Conservation (phyloP, 108 stramenopile genomes). For the Asterionellopsis glacialis region DNA sequence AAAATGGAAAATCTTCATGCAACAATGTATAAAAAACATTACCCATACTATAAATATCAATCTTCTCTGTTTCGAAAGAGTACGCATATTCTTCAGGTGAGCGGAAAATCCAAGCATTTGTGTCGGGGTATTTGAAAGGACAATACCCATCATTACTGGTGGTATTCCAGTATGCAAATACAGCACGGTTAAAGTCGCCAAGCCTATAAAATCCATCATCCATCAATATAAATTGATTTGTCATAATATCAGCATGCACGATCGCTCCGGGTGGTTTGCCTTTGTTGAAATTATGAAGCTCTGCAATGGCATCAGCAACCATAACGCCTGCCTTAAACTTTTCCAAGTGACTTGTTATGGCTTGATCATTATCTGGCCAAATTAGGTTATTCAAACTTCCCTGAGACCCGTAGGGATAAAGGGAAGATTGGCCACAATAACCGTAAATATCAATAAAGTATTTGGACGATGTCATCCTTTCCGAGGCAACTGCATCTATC, state of each 20-base stretch:
- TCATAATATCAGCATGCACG: not conserved
- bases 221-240: slow-evolving; percentile 1
- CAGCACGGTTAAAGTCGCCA: slow-evolving; percentile 1
- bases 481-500: slow-evolving; percentile 3
- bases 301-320: slow-evolving; percentile 2
- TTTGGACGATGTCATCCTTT: not conserved
- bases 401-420: not conserved
- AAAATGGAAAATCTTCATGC: slow-evolving; percentile 34
- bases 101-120: slow-evolving; percentile 8
- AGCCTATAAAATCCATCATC: slow-evolving; percentile 6
- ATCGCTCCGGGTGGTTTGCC: slow-evolving; percentile 3
- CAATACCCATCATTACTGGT: not conserved
- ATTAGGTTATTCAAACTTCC: not conserved
- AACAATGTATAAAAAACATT: slow-evolving; percentile 62
- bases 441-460: slow-evolving; percentile 3
- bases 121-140: not conserved
- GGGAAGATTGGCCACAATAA: not conserved
- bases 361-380: not conserved
- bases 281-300: not conserved
- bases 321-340: not conserved
- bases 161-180: not conserved
- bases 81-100: slow-evolving; percentile 59
- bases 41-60: slow-evolving; percentile 67
- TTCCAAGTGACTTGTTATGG: not conserved
- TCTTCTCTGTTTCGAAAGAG: slow-evolving; percentile 39